phyloP scores from a whole-genome alignment of 2,329 filamentous ascomycete species.

The Helicocarpus griseus region DNA sequence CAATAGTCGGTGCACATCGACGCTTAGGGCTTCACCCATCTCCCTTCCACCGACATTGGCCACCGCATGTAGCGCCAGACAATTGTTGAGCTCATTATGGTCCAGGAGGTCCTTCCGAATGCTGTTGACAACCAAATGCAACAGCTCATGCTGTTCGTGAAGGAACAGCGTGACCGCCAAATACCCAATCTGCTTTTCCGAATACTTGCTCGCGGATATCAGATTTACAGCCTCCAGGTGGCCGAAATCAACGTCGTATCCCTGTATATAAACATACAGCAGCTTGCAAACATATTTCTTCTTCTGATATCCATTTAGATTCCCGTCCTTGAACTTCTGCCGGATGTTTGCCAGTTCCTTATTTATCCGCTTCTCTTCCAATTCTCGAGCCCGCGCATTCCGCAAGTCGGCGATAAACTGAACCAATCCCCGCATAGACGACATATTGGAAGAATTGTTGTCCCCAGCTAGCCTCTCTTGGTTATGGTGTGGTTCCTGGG shows the following conservation, averaged over 20 bases:
- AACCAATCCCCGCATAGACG: constrained; percentile 62
- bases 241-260: constrained; percentile 98
- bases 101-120: constrained; percentile 93
- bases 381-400: constrained; percentile 86
- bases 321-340: constrained; percentile 96
- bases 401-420: constrained; percentile 96
- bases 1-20: constrained; percentile 82
- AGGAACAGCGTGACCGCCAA: constrained; percentile 94
- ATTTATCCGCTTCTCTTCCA: constrained; percentile 99
- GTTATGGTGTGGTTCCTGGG: constrained; percentile 2
- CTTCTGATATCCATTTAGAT: constrained; percentile 91
- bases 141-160: constrained; percentile 90
- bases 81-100: constrained; percentile 96
- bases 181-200: constrained; percentile 98
- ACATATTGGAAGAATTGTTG: constrained; percentile 22
- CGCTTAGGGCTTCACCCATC: constrained; percentile 89
- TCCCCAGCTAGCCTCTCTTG: neutral
- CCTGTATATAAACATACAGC: constrained; percentile 96
- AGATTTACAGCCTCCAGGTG: constrained; percentile 97
- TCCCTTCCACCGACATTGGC: constrained; percentile 94
- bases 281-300: constrained; percentile 99
- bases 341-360: constrained; percentile 98
- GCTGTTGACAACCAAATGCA: constrained; percentile 95
- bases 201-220: constrained; percentile 94
- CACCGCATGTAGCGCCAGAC: constrained; percentile 89